Percentiles rank a stretch among this genome's conserved stretches.
Conservation (phyloP, 495 filamentous ascomycete genomes). For the Penicillium angulare region DNA sequence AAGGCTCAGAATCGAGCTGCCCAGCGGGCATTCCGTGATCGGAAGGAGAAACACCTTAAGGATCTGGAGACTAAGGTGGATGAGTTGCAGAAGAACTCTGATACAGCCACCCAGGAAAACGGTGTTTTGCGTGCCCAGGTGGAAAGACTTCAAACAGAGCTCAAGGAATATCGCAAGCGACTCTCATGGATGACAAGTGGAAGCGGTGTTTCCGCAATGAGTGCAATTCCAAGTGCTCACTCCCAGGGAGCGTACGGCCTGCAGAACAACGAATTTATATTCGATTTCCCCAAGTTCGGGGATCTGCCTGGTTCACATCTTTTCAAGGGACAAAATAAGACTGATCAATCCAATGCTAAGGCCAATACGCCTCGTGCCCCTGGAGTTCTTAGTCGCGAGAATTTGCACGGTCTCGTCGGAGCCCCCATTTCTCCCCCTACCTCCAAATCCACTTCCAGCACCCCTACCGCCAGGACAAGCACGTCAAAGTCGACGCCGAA, state of each 20-base stretch:
- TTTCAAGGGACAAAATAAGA: slow-evolving; percentile 45
- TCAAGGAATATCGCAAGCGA: slow-evolving; percentile 87
- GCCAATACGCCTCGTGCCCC: slow-evolving; percentile 19
- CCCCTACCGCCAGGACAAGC: slow-evolving; percentile 1
- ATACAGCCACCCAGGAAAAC: slow-evolving; percentile 83
- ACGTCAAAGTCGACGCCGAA: slow-evolving; percentile 12
- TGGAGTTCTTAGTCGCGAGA: slow-evolving; percentile 33
- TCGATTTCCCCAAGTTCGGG: slow-evolving; percentile 94
- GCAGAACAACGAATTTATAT: slow-evolving; percentile 82
- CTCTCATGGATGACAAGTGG: slow-evolving; percentile 57
- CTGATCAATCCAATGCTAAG: slow-evolving; percentile 31
- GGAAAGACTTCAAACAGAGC: slow-evolving; percentile 79
- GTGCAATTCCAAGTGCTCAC: slow-evolving; percentile 37
- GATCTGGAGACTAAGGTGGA: slow-evolving; percentile 94
- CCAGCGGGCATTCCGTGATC: slow-evolving; percentile 94
- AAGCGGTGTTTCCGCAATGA: slow-evolving; percentile 49
- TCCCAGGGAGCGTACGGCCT: slow-evolving; percentile 44
- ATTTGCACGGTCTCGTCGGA: slow-evolving; percentile 9
- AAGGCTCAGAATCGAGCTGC: slow-evolving; percentile 98
- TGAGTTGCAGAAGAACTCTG: slow-evolving; percentile 85
- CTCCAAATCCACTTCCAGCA: slow-evolving; percentile 10
- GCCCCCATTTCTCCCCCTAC: slow-evolving; percentile 1
- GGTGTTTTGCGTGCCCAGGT: slow-evolving; percentile 79
- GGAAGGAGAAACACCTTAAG: slow-evolving; percentile 96
- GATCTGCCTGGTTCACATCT: slow-evolving; percentile 65